Evolutionary conservation across 768 basidiomycete genomes (phyloP).

Genomic region (Termitomyces bulborhizus): DNA sequence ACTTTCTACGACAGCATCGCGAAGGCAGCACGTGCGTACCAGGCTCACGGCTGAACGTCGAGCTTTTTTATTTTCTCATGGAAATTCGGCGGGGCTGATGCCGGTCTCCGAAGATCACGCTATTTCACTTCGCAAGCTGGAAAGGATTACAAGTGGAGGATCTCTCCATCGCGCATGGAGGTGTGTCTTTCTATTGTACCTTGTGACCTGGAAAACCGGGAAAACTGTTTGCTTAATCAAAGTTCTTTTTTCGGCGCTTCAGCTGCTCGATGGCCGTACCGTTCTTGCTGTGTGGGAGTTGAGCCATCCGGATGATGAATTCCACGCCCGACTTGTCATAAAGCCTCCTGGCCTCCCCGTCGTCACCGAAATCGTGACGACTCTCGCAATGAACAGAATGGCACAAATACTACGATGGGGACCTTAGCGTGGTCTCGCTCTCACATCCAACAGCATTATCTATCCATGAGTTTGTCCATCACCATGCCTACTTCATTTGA

Average conservation of each 20-base stretch:
- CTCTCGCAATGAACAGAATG: constrained; percentile 70
- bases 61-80: constrained; percentile 3
- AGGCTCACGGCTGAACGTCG: background rate
- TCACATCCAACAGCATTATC: background rate
- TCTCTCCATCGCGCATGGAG: constrained; percentile 60
- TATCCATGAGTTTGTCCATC: constrained; percentile 3
- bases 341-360: constrained; percentile 50
- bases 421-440: background rate
- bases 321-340: constrained; percentile 55
- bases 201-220: background rate
- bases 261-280: constrained; percentile 63
- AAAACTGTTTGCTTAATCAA: background rate
- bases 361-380: constrained; percentile 74
- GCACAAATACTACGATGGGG: constrained; percentile 55
- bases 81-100: constrained; percentile 2
- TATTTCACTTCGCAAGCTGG: constrained; percentile 71
- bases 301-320: constrained; percentile 48
- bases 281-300: constrained; percentile 66
- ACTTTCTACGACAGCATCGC: constrained; percentile 50
- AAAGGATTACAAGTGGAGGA: constrained; percentile 72
- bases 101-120: constrained; percentile 43
- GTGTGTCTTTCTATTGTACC: constrained; percentile 28
- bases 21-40: constrained; percentile 55
- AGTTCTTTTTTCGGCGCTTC: constrained; percentile 1
- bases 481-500: constrained; percentile 6